Percentiles rank a stretch among this genome's conserved stretches.
Conservation (phyloP, 2,329 filamentous ascomycete species). For the Microsporum audouinii region DNA sequence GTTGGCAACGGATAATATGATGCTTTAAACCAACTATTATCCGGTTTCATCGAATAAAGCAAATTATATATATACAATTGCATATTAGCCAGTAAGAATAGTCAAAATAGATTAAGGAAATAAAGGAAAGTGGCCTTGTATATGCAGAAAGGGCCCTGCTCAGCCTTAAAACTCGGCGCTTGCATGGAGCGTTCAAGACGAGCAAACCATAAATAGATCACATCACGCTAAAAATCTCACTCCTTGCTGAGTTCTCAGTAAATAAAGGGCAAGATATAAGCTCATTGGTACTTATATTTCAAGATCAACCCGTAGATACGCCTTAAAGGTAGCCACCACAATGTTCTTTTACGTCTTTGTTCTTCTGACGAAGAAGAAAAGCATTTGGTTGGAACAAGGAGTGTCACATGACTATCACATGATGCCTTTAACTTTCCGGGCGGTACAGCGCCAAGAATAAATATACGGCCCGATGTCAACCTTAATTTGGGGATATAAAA, state of each 20-base stretch:
- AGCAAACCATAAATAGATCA: slow-evolving; percentile 4
- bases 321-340: background rate
- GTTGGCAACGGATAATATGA: background rate
- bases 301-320: background rate
- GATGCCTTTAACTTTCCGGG: too few relatives aligned
- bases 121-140: background rate
- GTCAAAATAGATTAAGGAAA: background rate
- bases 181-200: background rate
- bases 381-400: background rate
- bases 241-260: too few relatives aligned
- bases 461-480: background rate
- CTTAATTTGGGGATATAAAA: background rate
- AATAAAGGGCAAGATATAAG: background rate
- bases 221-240: background rate
- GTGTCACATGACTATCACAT: background rate
- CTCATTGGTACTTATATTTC: background rate
- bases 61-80: background rate
- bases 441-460: background rate
- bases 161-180: background rate
- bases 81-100: background rate
- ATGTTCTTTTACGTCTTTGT: background rate
- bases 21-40: background rate
- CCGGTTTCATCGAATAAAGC: background rate
- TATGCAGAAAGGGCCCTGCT: background rate
- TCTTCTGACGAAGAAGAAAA: background rate